Conservation (phyloP, 768 basidiomycete genomes). For the Psilocybe azurescens region DNA sequence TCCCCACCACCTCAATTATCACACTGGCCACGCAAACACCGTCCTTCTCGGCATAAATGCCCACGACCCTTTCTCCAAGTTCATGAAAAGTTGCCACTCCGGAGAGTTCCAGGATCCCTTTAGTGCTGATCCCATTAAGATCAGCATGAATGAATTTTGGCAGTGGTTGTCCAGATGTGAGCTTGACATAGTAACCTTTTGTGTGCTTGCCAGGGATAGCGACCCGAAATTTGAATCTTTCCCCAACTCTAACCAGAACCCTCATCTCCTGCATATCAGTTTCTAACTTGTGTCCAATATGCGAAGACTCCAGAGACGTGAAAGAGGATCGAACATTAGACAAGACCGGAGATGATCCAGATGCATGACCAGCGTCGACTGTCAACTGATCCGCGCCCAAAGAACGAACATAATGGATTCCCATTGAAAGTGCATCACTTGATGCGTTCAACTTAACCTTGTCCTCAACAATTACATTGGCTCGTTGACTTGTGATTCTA, state of each 20-base stretch:
- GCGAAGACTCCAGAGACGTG: conserved; percentile 67
- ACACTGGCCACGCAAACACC: conserved; percentile 59
- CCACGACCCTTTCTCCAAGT: conserved; percentile 58
- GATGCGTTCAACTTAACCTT: conserved; percentile 46
- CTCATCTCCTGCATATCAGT: conserved; percentile 36
- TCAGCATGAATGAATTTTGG: conserved; percentile 64
- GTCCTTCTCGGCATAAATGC: conserved; percentile 55
- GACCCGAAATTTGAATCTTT: conserved; percentile 64
- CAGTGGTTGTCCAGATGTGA: conserved; percentile 56
- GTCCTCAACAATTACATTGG: conserved; percentile 51
- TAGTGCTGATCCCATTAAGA: conserved; percentile 45
- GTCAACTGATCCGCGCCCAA: conserved; percentile 57
- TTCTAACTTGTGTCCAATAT: conserved; percentile 43
- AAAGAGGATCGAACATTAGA: conserved; percentile 58
- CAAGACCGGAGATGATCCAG: conserved; percentile 38
- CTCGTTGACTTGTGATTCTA: conserved; percentile 68
- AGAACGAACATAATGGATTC: conserved; percentile 72
- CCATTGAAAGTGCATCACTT: conserved; percentile 70
- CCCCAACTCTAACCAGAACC: conserved; percentile 59
- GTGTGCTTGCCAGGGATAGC: conserved; percentile 39
- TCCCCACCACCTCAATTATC: conserved; percentile 58
- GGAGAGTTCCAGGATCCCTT: conserved; percentile 59
- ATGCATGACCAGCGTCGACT: conserved; percentile 24
- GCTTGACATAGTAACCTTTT: conserved; percentile 50
- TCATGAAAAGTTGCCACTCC: conserved; percentile 57